Evolutionary conservation across 805 yeast genomes (phyloP), one percentile per base, ranked within the genome.

Genomic region (Monosporozyma unispora): DNA sequence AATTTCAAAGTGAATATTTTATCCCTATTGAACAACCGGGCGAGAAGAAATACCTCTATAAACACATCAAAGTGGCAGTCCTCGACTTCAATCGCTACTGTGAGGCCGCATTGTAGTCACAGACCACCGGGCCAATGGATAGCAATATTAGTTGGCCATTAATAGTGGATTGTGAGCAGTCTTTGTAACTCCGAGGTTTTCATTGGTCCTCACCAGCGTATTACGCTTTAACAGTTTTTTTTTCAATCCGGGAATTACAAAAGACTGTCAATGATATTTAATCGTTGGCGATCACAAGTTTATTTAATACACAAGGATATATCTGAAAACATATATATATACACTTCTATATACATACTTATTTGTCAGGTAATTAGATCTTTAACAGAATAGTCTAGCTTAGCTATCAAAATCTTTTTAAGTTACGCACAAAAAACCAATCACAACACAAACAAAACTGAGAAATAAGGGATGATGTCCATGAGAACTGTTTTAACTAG

Each of bases 11-110:
- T 37, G 83, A 82, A n/a, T 81, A 82, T 31, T 91, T 91, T 62
- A 79, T 91, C 44, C 96, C 96, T 1, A 73, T 91, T 40, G 80
- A 86, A 0, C 93, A 87, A 48, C 70, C 72, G 19, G 68, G 75
- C 9, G 81, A 82, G 51, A 74, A 90, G 54, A 72, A 72, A 51
- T 81, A 78, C 61, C 67, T 91, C 49, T 89, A 88, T 71, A 76
- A 72, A 54, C 78, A 77, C 60, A 85, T 93, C 57, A 84, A 82
- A 3, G 68, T 83, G 52, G 96, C 96, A 1, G 98, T 88, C 16
- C 77, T 74, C 21, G 87, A 83, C 58, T 89, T 75, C 69, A 91
- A 90, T 60, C 81, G 81, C 66, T 76, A 71, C 48, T 81, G 85
- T 56, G 83, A 79, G 58, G 81, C 80, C 14, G 53, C 64, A 27